Conservation (phyloP, 164 flowering plant species). For the Cinnamomum chago region DNA sequence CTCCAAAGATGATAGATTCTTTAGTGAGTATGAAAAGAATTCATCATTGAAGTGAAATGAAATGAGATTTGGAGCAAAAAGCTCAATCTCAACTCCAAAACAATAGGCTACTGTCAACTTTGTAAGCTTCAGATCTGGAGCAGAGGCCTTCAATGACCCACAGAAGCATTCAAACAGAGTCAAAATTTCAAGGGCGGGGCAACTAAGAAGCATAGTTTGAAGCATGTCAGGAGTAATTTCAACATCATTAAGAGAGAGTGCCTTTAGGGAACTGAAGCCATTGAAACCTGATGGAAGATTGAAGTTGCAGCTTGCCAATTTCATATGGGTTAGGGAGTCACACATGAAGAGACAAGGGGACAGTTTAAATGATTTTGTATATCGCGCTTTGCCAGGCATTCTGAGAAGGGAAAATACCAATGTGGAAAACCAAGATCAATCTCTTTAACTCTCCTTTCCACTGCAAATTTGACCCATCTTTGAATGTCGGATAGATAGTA, state of each 20-base stretch:
- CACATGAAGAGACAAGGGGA: neutral
- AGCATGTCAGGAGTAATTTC: slow-evolving; percentile 1
- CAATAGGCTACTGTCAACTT: slow-evolving; percentile 8
- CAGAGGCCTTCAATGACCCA: slow-evolving; percentile 4
- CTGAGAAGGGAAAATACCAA: neutral
- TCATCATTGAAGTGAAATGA: slow-evolving; percentile 7
- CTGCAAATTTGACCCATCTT: slow-evolving; percentile 12
- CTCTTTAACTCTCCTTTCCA: slow-evolving; percentile 2
- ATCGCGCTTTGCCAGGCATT: neutral
- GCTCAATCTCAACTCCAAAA: neutral
- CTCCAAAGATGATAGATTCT: neutral
- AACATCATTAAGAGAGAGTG: slow-evolving; percentile 6
- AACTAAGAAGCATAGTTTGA: neutral
- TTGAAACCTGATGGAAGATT: slow-evolving; percentile 4
- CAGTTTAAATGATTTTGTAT: neutral
- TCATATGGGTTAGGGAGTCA: slow-evolving; percentile 7
- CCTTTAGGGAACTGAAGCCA: slow-evolving; percentile 10
- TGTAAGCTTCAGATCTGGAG: slow-evolving; percentile 5
- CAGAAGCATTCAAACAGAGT: neutral
- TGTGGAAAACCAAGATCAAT: slow-evolving; percentile 7
- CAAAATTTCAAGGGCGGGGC: slow-evolving; percentile 7
- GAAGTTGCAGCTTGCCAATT: slow-evolving; percentile 1
- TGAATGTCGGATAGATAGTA: neutral
- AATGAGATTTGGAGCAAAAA: slow-evolving; percentile 8
- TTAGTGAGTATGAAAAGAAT: neutral